phyloP scores from a whole-genome alignment of 2,329 filamentous ascomycete species.

The Diaporthe capsici region DNA sequence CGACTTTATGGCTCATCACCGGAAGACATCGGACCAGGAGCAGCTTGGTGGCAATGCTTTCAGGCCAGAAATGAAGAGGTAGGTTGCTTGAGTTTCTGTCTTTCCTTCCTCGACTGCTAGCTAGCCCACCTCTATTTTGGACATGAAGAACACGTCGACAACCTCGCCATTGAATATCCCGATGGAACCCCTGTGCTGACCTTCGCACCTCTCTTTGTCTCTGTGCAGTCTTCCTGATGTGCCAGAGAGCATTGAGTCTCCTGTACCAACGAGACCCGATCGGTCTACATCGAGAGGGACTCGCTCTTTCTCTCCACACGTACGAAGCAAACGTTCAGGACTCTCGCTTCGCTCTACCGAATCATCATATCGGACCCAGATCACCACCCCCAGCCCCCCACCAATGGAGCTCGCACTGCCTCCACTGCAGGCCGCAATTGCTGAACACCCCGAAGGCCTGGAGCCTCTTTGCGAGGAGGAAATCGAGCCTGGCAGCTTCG shows the following conservation, averaged over 20 bases:
- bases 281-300: not conserved
- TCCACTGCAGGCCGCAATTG: not conserved
- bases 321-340: slow-evolving; percentile 11
- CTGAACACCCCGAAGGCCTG: slow-evolving; percentile 49
- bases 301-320: slow-evolving; percentile 4
- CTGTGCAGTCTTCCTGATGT: not conserved
- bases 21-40: not conserved
- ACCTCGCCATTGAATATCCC: not conserved
- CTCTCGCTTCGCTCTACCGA: not conserved
- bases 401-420: not conserved
- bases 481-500: slow-evolving; percentile 66
- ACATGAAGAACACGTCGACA: no score
- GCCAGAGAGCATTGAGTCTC: slow-evolving; percentile 1
- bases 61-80: slow-evolving; percentile 8
- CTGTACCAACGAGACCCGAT: not conserved
- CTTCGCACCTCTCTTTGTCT: no score
- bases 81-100: not conserved
- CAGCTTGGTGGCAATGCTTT: not conserved
- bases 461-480: slow-evolving; percentile 54
- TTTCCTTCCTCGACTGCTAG: not conserved
- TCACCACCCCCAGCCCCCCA: slow-evolving; percentile 9
- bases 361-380: not conserved
- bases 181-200: not conserved
- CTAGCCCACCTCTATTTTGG: no score
- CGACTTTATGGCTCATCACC: slow-evolving; percentile 19